Evolutionary conservation across 768 basidiomycete species (phyloP), one percentile per base, ranked within the genome.

Genomic region (Boletellus ananas): DNA sequence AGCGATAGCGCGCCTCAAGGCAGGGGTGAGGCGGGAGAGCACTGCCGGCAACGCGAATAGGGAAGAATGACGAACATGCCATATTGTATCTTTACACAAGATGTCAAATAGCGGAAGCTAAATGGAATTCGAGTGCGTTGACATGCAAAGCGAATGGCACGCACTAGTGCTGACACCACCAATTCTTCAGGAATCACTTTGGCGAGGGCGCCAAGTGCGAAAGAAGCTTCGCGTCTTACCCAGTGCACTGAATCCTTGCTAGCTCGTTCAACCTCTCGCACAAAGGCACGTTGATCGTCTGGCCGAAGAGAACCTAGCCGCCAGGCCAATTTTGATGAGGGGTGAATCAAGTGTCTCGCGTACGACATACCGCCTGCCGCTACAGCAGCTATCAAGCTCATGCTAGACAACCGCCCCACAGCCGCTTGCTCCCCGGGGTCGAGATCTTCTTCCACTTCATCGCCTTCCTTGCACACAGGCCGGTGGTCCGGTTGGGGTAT

Each of bases 331-430:
- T 21, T 56, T 17, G 33, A 49, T 56, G 17, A 53, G 43, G 45
- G 21, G 33, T 43, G 8, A 34, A 54, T 27, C 37, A 44, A 49
- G 42, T 45, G 39, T 45, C 45, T 39, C 49, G 1, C 48, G 51
- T 51, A 51, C 44, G 46, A 72, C 78, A 63, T 65, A 88, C 86
- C 85, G 54, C 81, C 83, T 23, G 91, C 89, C 27, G 87, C 80
- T 12, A 93, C 83, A 8, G 90, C 84, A 34, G 93, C 93, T 74
- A 95, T 89, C 44, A 96, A 72, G 63, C 90, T 91, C 92, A 96
- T 93, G 59, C 91, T 91, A 5, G 90, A 89, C 43, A 95, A 73
- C 50, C 92, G 79, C 6, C 94, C 94, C 17, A 92, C 77, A 5
- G 87, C 82, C 13, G 87, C 90, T 63, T 94, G 90, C 57, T 91